Conservation (phyloP, 805 yeast genomes). For the Monosporozyma yasuniensis region DNA sequence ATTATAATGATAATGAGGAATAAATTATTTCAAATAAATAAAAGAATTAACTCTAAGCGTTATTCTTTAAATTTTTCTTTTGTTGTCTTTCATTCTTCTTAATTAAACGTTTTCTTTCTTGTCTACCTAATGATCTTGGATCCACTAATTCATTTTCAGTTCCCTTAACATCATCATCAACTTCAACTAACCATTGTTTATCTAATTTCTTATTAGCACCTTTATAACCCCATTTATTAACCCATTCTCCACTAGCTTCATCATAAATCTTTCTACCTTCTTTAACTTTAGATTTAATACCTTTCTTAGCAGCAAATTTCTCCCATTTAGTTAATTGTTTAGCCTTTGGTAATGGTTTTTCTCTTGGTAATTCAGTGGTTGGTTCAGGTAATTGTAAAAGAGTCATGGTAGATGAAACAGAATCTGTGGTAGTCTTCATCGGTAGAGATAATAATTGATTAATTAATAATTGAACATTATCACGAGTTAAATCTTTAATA, state of each 20-base stretch:
- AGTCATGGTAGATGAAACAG: constrained; percentile 53
- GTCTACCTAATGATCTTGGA: constrained; percentile 75
- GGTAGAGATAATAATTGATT: constrained; percentile 90
- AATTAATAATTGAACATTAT: constrained; percentile 82
- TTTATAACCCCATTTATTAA: constrained; percentile 95
- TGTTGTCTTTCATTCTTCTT: constrained; percentile 68
- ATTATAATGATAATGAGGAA: background rate
- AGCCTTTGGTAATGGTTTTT: constrained; percentile 87
- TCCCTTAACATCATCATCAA: constrained; percentile 61
- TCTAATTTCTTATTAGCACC: constrained; percentile 86
- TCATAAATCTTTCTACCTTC: constrained; percentile 85
- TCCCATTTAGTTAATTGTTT: constrained; percentile 96
- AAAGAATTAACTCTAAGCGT: background rate
- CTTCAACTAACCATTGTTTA: constrained; percentile 92
- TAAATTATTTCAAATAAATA: too few species aligned
- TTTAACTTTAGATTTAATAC: constrained; percentile 82
- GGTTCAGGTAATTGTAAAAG: constrained; percentile 82
- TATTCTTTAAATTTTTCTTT: constrained; percentile 58
- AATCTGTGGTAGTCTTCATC: constrained; percentile 74
- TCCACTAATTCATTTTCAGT: constrained; percentile 62
- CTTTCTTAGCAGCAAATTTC: constrained; percentile 89
- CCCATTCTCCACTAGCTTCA: constrained; percentile 91
- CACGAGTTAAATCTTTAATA: constrained; percentile 65
- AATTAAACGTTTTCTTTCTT: constrained; percentile 73
- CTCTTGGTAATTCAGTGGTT: constrained; percentile 77